Percentiles rank a stretch among this genome's conserved stretches.
These are phyloP conservation scores for Scorias spongiosa DNA, from an alignment of 2,329 filamentous ascomycete species.

Conservation along the genomic window DNA sequence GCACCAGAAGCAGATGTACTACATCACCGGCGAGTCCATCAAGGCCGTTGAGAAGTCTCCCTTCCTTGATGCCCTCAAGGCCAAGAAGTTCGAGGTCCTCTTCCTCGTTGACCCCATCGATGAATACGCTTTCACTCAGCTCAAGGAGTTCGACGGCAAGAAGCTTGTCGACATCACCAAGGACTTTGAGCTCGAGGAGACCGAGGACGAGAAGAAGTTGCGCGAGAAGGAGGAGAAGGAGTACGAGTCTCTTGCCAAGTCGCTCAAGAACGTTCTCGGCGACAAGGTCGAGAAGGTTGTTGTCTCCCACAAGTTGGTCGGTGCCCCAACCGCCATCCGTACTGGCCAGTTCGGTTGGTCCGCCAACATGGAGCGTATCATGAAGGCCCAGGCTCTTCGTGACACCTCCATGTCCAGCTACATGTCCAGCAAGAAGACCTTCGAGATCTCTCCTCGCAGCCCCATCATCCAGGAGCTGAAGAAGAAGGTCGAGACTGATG, in stretches of 20 bases:
- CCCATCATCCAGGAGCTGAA: slow-evolving; percentile 97
- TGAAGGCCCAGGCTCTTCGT: slow-evolving; percentile 99
- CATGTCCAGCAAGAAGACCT: slow-evolving; percentile 99
- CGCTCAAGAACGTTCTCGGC: slow-evolving; percentile 96
- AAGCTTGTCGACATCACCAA: slow-evolving; percentile 99
- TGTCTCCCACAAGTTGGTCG: slow-evolving; percentile 91
- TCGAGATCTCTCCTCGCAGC: slow-evolving; percentile 99
- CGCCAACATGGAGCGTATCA: slow-evolving; percentile 99
- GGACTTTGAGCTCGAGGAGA: slow-evolving; percentile 99
- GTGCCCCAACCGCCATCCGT: slow-evolving; percentile 93
- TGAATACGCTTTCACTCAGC: slow-evolving; percentile 97
- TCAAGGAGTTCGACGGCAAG: slow-evolving; percentile 99
- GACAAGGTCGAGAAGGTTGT: slow-evolving; percentile 99
- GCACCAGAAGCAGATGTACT: slow-evolving; percentile 99
- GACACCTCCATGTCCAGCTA: slow-evolving; percentile 99
- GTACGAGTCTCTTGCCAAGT: slow-evolving; percentile 86
- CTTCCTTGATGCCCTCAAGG: slow-evolving; percentile 96
- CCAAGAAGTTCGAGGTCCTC: slow-evolving; percentile 98
- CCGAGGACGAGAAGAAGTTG: slow-evolving; percentile 93
- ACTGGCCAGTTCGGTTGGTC: slow-evolving; percentile 99
- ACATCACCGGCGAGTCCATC: slow-evolving; percentile 99
- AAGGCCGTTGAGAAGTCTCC: slow-evolving; percentile 97
- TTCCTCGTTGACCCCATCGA: slow-evolving; percentile 99
- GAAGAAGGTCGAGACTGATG: slow-evolving; percentile 96
- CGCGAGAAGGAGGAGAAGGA: slow-evolving; percentile 98